Percentiles rank a stretch among this genome's conserved stretches.
phyloP scores from a whole-genome alignment of 2,329 filamentous ascomycete genomes.

The Leptodontidium sp. region DNA sequence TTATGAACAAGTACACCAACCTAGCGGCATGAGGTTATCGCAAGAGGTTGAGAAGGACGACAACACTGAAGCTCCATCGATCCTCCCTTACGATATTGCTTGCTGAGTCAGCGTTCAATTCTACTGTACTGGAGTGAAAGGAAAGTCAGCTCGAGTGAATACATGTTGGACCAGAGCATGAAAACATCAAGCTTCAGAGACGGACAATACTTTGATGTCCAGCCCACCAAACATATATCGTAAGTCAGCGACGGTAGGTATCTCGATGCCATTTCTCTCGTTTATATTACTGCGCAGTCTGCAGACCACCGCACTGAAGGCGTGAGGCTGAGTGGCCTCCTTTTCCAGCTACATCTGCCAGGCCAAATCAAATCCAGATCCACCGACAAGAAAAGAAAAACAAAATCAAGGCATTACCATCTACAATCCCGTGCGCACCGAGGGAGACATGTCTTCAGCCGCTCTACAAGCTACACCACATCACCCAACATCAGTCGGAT shows the following conservation, averaged over 20 bases:
- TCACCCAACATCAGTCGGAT: slow-evolving; percentile 56
- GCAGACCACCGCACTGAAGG: background rate
- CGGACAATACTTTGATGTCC: background rate
- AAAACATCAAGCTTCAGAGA: no score
- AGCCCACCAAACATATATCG: background rate
- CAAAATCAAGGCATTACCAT: slow-evolving; percentile 25
- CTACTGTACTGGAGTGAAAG: no score
- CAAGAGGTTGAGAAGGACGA: no score
- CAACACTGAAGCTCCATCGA: no score
- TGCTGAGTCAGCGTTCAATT: no score
- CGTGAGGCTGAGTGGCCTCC: slow-evolving; percentile 9
- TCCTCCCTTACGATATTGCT: no score
- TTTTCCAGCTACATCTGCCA: slow-evolving; percentile 24
- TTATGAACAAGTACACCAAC: no score
- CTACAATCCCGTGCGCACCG: slow-evolving; percentile 32
- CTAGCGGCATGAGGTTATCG: no score
- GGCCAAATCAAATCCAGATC: slow-evolving; percentile 16
- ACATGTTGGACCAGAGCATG: no score
- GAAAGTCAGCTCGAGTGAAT: no score
- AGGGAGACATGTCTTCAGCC: slow-evolving; percentile 67
- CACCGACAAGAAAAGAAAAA: slow-evolving; percentile 16
- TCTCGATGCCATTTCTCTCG: background rate
- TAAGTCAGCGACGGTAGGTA: background rate
- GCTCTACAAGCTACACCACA: slow-evolving; percentile 67
- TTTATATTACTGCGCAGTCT: background rate